Conservation (phyloP, 2,329 filamentous ascomycete genomes). For the Penicillium sp. region DNA sequence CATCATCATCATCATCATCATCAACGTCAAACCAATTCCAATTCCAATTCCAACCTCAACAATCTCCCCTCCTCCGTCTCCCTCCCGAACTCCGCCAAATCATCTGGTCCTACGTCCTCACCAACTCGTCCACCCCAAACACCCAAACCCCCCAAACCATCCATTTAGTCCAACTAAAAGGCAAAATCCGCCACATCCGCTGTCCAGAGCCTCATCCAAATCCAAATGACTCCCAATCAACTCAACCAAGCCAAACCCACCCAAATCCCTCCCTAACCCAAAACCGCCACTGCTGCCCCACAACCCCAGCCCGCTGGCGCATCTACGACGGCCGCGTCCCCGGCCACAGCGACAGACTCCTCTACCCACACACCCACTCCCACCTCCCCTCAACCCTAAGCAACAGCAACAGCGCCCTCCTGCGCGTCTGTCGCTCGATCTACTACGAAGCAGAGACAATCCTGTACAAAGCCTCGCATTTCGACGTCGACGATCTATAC, state of each 20-base stretch:
- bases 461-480: constrained; percentile 24
- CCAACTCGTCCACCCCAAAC: constrained; percentile 5
- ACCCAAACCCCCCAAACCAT: constrained; percentile 19
- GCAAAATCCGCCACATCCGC: constrained; percentile 31
- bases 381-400: constrained; percentile 20
- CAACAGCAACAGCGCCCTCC: constrained; percentile 20
- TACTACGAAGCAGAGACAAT: constrained; percentile 27
- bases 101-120: constrained; percentile 33
- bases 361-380: constrained; percentile 31
- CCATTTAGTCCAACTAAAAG: constrained; percentile 31
- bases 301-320: constrained; percentile 28
- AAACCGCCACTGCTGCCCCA: constrained; percentile 30
- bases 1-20: too few species aligned
- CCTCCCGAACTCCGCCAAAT: constrained; percentile 34
- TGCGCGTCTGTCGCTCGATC: constrained; percentile 30
- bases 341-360: constrained; percentile 17
- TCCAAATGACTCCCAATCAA: not conserved
- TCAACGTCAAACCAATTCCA: not conserved
- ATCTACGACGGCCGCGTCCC: constrained; percentile 15
- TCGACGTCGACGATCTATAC: constrained; percentile 32
- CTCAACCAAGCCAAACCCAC: not conserved
- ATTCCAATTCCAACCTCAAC: constrained; percentile 7
- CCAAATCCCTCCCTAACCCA: constrained; percentile 18
- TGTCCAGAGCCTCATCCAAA: constrained; percentile 11
- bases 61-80: constrained; percentile 21